Percentiles rank a stretch among this genome's conserved stretches.
phyloP scores from a whole-genome alignment of 176 grass and related monocot genomes.

The Eleusine coracana region DNA sequence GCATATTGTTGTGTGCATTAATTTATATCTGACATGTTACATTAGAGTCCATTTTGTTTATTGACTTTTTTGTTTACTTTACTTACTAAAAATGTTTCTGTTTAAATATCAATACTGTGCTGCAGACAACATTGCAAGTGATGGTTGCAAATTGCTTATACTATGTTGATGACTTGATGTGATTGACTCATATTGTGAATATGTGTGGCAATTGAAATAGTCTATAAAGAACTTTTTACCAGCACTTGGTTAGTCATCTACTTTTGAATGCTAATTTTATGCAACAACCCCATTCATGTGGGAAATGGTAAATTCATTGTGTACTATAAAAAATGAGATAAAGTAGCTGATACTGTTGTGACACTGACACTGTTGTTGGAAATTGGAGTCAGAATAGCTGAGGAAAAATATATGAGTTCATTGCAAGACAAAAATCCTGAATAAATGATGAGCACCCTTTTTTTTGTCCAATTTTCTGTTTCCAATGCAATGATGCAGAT shows the following conservation, averaged over 20 bases:
- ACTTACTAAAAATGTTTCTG: not conserved
- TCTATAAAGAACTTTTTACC: not conserved
- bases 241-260: not conserved
- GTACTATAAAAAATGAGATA: not conserved
- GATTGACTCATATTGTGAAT: not conserved
- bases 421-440: not conserved
- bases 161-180: not conserved
- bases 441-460: not conserved
- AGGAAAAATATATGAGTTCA: not conserved
- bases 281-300: not conserved
- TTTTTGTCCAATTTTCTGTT: not conserved
- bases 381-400: not conserved
- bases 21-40: not conserved
- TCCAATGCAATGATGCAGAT: not conserved
- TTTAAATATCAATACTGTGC: slow-evolving; percentile 3
- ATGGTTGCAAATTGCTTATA: slow-evolving; percentile 5
- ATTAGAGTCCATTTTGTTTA: not conserved
- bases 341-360: not conserved
- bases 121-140: slow-evolving; percentile 5
- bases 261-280: not conserved
- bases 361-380: not conserved
- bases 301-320: slow-evolving; percentile 9
- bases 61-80: not conserved
- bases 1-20: not conserved
- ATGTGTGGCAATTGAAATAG: slow-evolving; percentile 6